These are phyloP conservation scores for Cordyceps cateniannulata DNA, from an alignment of 2,329 filamentous ascomycete species.

Conservation along the genomic window DNA sequence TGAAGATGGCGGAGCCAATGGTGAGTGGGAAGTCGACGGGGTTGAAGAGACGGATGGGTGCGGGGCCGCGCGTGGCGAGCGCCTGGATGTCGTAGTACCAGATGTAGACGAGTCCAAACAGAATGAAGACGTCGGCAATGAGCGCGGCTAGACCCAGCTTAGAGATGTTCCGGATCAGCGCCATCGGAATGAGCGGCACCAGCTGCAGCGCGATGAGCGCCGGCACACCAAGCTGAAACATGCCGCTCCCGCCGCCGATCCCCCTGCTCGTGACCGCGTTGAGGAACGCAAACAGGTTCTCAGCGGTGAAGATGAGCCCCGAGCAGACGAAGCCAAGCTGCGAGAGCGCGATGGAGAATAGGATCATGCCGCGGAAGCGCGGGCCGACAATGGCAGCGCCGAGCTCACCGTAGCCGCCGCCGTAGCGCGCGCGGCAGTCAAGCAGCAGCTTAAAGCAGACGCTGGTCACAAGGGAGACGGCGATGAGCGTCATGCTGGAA, in stretches of 20 bases:
- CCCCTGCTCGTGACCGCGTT: slow-evolving; percentile 44
- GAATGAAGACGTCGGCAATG: slow-evolving; percentile 65
- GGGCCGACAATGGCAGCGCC: slow-evolving; percentile 59
- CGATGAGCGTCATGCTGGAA: slow-evolving; percentile 61
- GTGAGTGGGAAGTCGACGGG: slow-evolving; percentile 62
- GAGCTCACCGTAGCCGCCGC: slow-evolving; percentile 69
- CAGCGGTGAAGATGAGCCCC: slow-evolving; percentile 70
- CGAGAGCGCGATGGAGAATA: slow-evolving; percentile 64
- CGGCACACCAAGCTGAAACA: slow-evolving; percentile 44
- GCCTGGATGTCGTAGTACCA: slow-evolving; percentile 62
- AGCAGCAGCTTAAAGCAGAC: slow-evolving; percentile 67
- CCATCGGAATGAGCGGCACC: slow-evolving; percentile 56
- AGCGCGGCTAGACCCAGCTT: slow-evolving; percentile 65
- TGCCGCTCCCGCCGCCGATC: slow-evolving; percentile 30
- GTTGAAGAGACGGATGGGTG: slow-evolving; percentile 63
- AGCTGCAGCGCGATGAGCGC: slow-evolving; percentile 61
- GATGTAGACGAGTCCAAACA: slow-evolving; percentile 65
- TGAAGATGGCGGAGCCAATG: slow-evolving; percentile 69
- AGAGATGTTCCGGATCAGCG: slow-evolving; percentile 67
- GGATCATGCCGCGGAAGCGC: slow-evolving; percentile 57
- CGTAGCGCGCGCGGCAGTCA: slow-evolving; percentile 55
- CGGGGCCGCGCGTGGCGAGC: slow-evolving; percentile 49
- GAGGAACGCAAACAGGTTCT: slow-evolving; percentile 64
- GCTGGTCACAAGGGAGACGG: slow-evolving; percentile 59
- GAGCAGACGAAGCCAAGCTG: slow-evolving; percentile 75